Evolutionary conservation across 257 asterid genomes (phyloP).

Genomic region (Verbena officinalis): DNA sequence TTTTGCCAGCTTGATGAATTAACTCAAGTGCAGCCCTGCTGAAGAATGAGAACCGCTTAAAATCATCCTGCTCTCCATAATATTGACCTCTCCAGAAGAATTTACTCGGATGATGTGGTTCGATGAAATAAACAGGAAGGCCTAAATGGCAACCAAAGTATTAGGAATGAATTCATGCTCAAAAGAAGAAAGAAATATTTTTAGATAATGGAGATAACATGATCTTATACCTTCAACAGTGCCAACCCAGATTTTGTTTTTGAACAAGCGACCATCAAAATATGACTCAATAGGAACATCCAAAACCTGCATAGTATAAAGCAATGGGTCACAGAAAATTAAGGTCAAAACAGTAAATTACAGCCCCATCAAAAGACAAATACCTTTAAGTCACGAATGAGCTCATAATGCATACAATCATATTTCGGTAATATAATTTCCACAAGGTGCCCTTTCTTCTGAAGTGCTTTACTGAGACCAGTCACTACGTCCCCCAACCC

Average conservation of each 20-base stretch:
- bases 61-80: constrained; percentile 93
- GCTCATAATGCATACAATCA: constrained; percentile 85
- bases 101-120: constrained; percentile 87
- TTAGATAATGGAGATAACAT: constrained; percentile 18
- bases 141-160: constrained; percentile 50
- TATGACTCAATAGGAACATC: constrained; percentile 87
- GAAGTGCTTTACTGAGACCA: constrained; percentile 94
- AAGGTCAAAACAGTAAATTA: constrained; percentile 21
- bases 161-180: constrained; percentile 29
- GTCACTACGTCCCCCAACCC: constrained; percentile 98
- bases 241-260: constrained; percentile 94
- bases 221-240: constrained; percentile 75
- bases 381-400: constrained; percentile 72
- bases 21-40: constrained; percentile 99
- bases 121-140: constrained; percentile 94
- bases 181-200: constrained; percentile 27
- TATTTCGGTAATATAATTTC: constrained; percentile 91
- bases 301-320: constrained; percentile 60
- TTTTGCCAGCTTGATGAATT: constrained; percentile 84
- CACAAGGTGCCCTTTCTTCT: constrained; percentile 92
- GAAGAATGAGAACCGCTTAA: constrained; percentile 95
- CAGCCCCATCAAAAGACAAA: constrained; percentile 17
- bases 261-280: constrained; percentile 82
- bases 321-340: constrained; percentile 22
- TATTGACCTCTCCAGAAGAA: constrained; percentile 95